phyloP scores from a whole-genome alignment of 2,329 filamentous ascomycete genomes.

The Emydomyces testavorans region DNA sequence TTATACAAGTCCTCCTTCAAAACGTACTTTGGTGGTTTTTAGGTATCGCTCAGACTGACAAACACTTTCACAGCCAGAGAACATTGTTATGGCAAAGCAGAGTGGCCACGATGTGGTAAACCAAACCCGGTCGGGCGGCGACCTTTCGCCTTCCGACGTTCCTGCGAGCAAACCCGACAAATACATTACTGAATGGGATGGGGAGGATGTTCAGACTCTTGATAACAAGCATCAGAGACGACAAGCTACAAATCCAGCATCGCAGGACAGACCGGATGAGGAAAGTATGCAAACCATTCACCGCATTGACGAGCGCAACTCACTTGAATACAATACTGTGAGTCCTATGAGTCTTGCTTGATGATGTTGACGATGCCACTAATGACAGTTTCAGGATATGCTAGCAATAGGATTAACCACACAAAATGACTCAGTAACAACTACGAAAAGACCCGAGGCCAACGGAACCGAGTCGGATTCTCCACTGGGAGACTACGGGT shows the following conservation, averaged over 20 bases:
- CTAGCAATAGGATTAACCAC: constrained; percentile 8
- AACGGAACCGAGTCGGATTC: constrained; percentile 30
- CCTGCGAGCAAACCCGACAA: constrained; percentile 49
- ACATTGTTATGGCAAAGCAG: constrained; percentile 63
- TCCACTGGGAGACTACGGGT: constrained; percentile 31
- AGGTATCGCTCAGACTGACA: constrained; percentile 19
- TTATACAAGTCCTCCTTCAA: background rate
- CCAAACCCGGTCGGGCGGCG: constrained; percentile 56
- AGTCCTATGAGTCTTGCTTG: constrained; percentile 16
- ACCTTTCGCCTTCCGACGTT: constrained; percentile 52
- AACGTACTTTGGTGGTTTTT: background rate
- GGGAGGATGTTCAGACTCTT: constrained; percentile 28
- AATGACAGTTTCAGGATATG: background rate
- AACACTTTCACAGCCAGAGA: constrained; percentile 22
- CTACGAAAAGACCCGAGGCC: constrained; percentile 26
- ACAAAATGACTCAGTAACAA: constrained; percentile 1
- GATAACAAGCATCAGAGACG: constrained; percentile 19
- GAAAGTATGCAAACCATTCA: constrained; percentile 1
- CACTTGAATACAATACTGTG: constrained; percentile 20
- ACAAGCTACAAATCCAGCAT: constrained; percentile 1
- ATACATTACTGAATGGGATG: constrained; percentile 41
- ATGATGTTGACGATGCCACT: constrained; percentile 2
- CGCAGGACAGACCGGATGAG: constrained; percentile 9
- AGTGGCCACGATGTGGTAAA: constrained; percentile 60
- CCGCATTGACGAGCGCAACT: background rate